Conservation (phyloP, 768 basidiomycete species). For the Kwoniella dendrophila region DNA sequence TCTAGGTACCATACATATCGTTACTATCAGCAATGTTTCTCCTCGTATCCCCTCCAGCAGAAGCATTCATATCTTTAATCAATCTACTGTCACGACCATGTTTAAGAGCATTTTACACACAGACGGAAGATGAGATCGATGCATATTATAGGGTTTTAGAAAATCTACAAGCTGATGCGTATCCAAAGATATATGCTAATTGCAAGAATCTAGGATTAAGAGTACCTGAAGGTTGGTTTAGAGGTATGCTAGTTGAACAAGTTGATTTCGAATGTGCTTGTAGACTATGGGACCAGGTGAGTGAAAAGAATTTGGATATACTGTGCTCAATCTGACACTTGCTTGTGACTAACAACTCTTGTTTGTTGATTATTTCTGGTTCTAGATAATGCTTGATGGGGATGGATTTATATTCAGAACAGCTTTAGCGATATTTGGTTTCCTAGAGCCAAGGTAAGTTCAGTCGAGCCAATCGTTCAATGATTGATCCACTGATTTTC, state of each 20-base stretch:
- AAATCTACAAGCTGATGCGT: slow-evolving; percentile 52
- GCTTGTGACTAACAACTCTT: background rate
- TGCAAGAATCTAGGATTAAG: slow-evolving; percentile 52
- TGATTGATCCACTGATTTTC: background rate
- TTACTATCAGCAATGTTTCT: slow-evolving; percentile 52
- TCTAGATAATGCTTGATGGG: slow-evolving; percentile 50
- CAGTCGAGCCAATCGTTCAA: background rate
- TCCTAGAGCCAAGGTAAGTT: slow-evolving; percentile 53
- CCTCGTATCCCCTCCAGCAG: slow-evolving; percentile 42
- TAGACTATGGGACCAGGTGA: slow-evolving; percentile 55
- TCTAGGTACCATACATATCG: slow-evolving; percentile 48
- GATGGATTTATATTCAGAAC: slow-evolving; percentile 54
- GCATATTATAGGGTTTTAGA: slow-evolving; percentile 55
- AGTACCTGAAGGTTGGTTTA: slow-evolving; percentile 52
- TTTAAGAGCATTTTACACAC: slow-evolving; percentile 50
- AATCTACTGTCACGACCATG: slow-evolving; percentile 52
- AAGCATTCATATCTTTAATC: slow-evolving; percentile 48
- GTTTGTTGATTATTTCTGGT: background rate
- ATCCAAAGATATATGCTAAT: slow-evolving; percentile 54
- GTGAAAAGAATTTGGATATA: slow-evolving; percentile 24
- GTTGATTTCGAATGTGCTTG: slow-evolving; percentile 52
- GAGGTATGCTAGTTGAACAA: slow-evolving; percentile 51
- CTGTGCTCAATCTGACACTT: background rate
- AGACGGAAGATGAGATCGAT: slow-evolving; percentile 48
- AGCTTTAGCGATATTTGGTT: slow-evolving; percentile 52